Evolutionary conservation across 306 rosid species (phyloP).

Genomic region (Astragalus membranaceus): DNA sequence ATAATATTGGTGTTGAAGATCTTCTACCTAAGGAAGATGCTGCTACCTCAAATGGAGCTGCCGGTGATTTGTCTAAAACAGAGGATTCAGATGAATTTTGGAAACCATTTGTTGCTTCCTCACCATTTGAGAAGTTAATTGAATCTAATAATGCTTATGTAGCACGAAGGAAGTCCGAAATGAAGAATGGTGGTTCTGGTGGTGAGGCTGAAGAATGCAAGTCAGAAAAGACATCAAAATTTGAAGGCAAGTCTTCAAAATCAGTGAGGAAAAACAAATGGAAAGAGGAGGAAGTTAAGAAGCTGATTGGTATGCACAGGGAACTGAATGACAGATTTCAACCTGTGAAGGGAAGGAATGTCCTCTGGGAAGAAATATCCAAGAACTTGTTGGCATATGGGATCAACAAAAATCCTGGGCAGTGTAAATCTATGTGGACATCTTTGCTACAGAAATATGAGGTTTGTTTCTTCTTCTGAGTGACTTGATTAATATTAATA

Average conservation of each 20-base stretch:
- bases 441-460: slow-evolving; percentile 73
- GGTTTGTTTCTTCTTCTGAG: slow-evolving; percentile 45
- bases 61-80: slow-evolving; percentile 11
- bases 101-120: slow-evolving; percentile 31
- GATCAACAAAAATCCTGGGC: slow-evolving; percentile 68
- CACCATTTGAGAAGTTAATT: slow-evolving; percentile 29
- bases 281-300: slow-evolving; percentile 77
- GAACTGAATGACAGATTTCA: slow-evolving; percentile 50
- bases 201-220: slow-evolving; percentile 22
- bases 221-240: slow-evolving; percentile 17
- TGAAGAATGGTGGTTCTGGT: slow-evolving; percentile 30
- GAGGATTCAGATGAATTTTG: slow-evolving; percentile 40
- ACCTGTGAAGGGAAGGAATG: slow-evolving; percentile 68
- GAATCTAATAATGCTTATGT: slow-evolving; percentile 36
- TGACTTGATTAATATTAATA: slow-evolving; percentile 11
- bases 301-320: slow-evolving; percentile 62
- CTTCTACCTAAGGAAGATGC: slow-evolving; percentile 46
- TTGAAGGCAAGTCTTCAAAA: slow-evolving; percentile 38
- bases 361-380: slow-evolving; percentile 88
- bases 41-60: slow-evolving; percentile 26
- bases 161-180: slow-evolving; percentile 20
- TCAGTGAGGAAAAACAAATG: slow-evolving; percentile 60
- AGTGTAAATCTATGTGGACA: slow-evolving; percentile 85
- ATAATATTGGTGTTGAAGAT: slow-evolving; percentile 22
- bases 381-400: slow-evolving; percentile 57